Base-by-base conservation (phyloP, 2,329 filamentous ascomycete species). In the Gaeumannomyces tritici region DNA sequence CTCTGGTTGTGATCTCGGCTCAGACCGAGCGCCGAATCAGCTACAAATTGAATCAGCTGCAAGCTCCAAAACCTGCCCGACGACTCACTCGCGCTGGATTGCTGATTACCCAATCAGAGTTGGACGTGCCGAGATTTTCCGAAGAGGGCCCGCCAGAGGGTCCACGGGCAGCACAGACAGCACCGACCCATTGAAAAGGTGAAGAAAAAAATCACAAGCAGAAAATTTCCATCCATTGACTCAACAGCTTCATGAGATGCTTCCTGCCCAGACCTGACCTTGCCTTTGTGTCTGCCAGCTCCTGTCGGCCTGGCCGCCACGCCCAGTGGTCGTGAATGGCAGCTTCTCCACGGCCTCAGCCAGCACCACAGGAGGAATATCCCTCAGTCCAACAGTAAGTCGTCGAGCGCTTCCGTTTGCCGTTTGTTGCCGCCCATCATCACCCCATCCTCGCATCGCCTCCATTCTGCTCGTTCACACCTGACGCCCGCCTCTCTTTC, bases 331-430 rank as follows among this genome's bases (percentile, higher is more conserved):
- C 28, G 42, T 65, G 63, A 63, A 68, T 67, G 67, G 65, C 63
- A 51, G 42, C 31, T 55, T 54, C 62, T 13, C 29, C 12, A 3
- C 56, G 59, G 13, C 60, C 33, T 33, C 60, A 59, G 62, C 51
- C 59, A 59, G 55, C 27, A 59, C 31, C 60, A 31, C 64, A 65
- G 65, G 66, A 66, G 64, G 61, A 70, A 68, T 67, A 68, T 70
- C 67, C 67, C 67, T 67, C 63, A 63, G 42, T 21, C 42, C 62
- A 61, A 55, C 62, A 64, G 70, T 73, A 66, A 67, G 70, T 68
- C 28, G 29, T 21, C 33, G 33, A 35, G 15, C 33, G 33, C 33
- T 35, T 35, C 33, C 60, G 27, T n/a, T 47, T 5, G 42, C 42
- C 42, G 42, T 47, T 47, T 47, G 6, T n/a, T 47, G 42, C 42